Base-by-base conservation (phyloP, 495 filamentous ascomycete genomes). In the Wilcoxina mikolae region DNA sequence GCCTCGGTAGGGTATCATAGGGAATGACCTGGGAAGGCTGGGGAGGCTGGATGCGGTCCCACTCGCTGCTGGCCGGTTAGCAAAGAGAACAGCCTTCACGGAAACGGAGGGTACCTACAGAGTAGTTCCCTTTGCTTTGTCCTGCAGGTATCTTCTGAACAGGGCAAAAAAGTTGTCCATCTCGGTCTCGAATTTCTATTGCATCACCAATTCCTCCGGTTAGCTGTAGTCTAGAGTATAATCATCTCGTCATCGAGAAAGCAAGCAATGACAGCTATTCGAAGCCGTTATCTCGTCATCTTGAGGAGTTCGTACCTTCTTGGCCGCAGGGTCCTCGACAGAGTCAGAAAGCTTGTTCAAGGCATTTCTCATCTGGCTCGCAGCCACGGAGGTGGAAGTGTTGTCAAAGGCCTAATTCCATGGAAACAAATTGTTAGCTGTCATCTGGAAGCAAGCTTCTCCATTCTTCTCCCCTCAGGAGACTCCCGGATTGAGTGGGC, bases 141-240 rank as follows among this genome's bases (percentile, higher is more conserved):
- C 91, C 64, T 94, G 95, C 46, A 99, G 77, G 69, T 94, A 99
- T 68, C 91, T 78, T 57, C 93, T 83, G 82, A 99, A 99, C 60
- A 99, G 83, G 50, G 86, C 82, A 67, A 90, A 99, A 78, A 99
- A 99, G 81, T 99, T 99, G 79, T 99, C 91, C 86, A 94, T 96
- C 73, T 99, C 91, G 12, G 88, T 90, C 73, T 96, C 91, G 71
- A 95, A 99, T 42, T 83, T 70, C 83, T 66, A 54, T 61, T 24
- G 4, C 18, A 17, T 23, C 22, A 38, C 38, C 27, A 35, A 43
- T 4, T 18, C 43, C 12, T 12, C 10, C 28, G 15, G 38, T 44
- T 2, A 41, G 39, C 12, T 39, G 12, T 39, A 39, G 20, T 2
- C 4, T 39, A n/a, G n/a, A n/a, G n/a, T n/a, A n/a, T n/a, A 31